Conservation (phyloP, 768 basidiomycete genomes). For the Lactarius quietus region DNA sequence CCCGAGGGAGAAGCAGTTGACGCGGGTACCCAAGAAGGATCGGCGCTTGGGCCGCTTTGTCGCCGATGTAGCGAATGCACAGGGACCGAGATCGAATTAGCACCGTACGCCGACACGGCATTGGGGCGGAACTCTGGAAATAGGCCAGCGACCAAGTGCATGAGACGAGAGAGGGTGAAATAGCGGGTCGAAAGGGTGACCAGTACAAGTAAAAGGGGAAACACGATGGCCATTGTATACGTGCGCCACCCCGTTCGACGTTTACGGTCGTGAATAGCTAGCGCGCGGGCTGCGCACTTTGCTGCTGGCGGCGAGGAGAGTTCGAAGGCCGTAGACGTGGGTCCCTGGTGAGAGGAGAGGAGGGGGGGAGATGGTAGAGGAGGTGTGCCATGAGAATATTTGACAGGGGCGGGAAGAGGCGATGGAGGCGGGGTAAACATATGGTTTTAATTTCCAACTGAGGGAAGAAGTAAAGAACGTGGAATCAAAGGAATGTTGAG, state of each 20-base stretch:
- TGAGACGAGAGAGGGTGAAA: conserved; percentile 44
- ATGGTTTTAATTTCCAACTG: background rate
- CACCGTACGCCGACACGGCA: background rate
- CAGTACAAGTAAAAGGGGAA: conserved; percentile 53
- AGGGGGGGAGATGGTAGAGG: background rate
- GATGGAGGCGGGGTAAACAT: conserved; percentile 45
- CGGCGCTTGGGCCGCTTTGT: background rate
- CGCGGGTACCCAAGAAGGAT: background rate
- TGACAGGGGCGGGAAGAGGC: conserved; percentile 32
- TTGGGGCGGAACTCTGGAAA: conserved; percentile 26
- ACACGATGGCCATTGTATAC: conserved; percentile 50
- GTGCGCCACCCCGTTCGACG: conserved; percentile 43
- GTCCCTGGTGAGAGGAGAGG: background rate
- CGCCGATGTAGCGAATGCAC: conserved; percentile 14
- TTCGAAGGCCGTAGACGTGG: background rate
- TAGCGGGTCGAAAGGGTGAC: conserved; percentile 53
- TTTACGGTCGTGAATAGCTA: conserved; percentile 32
- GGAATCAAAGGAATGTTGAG: conserved; percentile 12
- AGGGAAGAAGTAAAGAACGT: conserved; percentile 16
- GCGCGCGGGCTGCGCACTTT: background rate
- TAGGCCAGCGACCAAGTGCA: conserved; percentile 40
- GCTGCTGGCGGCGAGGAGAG: conserved; percentile 18
- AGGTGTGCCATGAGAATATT: conserved; percentile 14
- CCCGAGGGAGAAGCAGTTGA: background rate
- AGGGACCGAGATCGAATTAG: conserved; percentile 12